Base-by-base conservation (phyloP, 257 asterid genomes). In the Capsicum baccatum region DNA sequence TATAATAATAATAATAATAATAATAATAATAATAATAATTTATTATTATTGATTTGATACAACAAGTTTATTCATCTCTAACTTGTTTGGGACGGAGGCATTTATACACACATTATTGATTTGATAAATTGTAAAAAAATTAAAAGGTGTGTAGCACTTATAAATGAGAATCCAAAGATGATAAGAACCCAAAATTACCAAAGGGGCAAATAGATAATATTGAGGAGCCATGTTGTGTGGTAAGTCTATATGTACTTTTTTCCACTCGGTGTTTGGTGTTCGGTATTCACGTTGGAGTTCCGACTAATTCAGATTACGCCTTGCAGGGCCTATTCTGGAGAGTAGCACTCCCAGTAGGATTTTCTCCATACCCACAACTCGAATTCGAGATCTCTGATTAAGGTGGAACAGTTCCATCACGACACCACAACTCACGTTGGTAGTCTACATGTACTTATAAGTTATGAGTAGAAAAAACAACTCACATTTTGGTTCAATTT, bases 81-180 rank as follows among this genome's bases (percentile, higher is more conserved):
- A 64, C 5, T 64, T 64, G 10, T 64, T 64, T 64, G 71, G 5
- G 10, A 64, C 10, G 6, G 5, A 64, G 13, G 12, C 9, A 3
- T 5, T 13, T 64, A 13, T 7, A 48, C 33, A 1, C 71, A 6
- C 26, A 68, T 68, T 68, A 68, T 70, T 42, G 0, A 9, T 73
- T 8, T 44, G 10, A 17, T 44, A 70, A 44, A 44, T 44, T 44
- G 33, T 70, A 42, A 42, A 17, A 37, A 7, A 9, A 3, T 9
- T 3, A 14, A 14, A 14, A 47, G 47, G 16, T 26, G n/a, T 71
- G 79, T 47, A 39, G 79, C 37, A 44, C 57, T 47, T 58, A n/a
- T 47, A 6, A 50, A 71, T 47, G 79, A 71, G 58, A 73, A 73
- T 73, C 80, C 80, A 73, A 73, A 12, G 80, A 47, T 68, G 52